Base-by-base conservation (phyloP, 805 yeast species). In the Zygosaccharomyces bisporus region DNA sequence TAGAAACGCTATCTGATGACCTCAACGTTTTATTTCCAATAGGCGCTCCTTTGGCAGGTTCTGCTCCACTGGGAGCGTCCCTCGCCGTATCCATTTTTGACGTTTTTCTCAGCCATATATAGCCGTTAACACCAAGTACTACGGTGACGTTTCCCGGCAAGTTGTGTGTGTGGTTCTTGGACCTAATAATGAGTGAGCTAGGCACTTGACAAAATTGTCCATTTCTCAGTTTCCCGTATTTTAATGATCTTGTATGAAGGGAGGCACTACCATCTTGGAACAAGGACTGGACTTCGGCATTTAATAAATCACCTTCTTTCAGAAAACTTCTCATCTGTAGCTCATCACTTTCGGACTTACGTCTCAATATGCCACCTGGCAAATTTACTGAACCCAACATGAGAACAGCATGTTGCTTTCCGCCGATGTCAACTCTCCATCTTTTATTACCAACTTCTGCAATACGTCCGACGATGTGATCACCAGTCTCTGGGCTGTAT, bases 351-450 rank as follows among this genome's bases (percentile, higher is more conserved):
- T 95, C 99, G 25, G 90, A 81, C 63, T 95, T 93, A 59, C 99
- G 77, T 66, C 99, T 78, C 56, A 93, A 70, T 2, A 93, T 86
- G 44, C 99, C 99, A 43, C 99, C 99, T 1, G 99, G 99, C 50
- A 93, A 73, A 64, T 93, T 93, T 16, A 93, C 96, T 1, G 96
- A 87, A 9, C 99, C 99, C 45, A 95, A 74, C 88, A 87, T 83
- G 49, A 93, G 69, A 0, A 87, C 82, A 0, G 97, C 98, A 61
- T 89, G 91, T 58, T 87, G 95, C 57, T 81, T 83, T n/a, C 88
- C 87, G 21, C 98, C 98, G 51, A 93, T 88, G 56, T 91, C 96
- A 12, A 93, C 98, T 61, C 84, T 88, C 99, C 99, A 93, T 56
- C 98, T 73, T 61, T 83, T 86, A 51, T 84, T 85, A 1, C 95